Evolutionary conservation across 495 filamentous ascomycete genomes (phyloP), one percentile per base, ranked within the genome.

Genomic region (Trichoderma virens): DNA sequence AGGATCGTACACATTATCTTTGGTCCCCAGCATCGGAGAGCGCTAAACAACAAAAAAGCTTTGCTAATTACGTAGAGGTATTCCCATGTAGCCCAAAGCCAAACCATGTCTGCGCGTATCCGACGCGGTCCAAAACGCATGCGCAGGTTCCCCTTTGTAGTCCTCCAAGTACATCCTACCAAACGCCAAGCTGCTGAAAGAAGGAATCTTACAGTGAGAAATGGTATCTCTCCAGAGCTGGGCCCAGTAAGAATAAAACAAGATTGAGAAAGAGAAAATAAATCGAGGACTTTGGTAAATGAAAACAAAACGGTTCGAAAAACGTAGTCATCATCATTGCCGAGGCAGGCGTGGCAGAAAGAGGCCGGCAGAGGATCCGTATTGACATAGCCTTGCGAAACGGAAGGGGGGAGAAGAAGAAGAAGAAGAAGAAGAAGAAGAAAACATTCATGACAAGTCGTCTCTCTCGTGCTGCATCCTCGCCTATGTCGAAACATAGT

Each of bases 1-100:
- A 56, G 51, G 51, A 30, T 56, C 51, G 27, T 56, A 56, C 51
- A 56, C 51, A 56, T 56, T 56, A 56, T 56, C 51, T 56, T 30
- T 56, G 25, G 51, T 56, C 51, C 51, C 5, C 28, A 56, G 25
- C 11, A 56, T 30, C 51, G 51, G 51, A 56, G 14, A 51, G 45
- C 45, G 45, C 45, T 51, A n/a, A 51, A 51, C 45, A 51, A 51
- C 18, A 51, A 20, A 51, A 47, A 56, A 30, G 7, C 25, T 56
- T 30, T 56, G 51, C 51, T 56, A 56, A 56, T 56, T 56, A 56
- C 51, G 23, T 56, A 56, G 23, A 56, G 20, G 6, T 8, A 8
- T 30, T 30, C 25, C 47, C 51, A 27, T 56, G 25, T 56, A 30
- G 51, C 51, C 51, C 51, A 56, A 30, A 30, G 51, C 23, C 51